phyloP scores from a whole-genome alignment of 164 flowering plant genomes.

The Magnolia sinica region DNA sequence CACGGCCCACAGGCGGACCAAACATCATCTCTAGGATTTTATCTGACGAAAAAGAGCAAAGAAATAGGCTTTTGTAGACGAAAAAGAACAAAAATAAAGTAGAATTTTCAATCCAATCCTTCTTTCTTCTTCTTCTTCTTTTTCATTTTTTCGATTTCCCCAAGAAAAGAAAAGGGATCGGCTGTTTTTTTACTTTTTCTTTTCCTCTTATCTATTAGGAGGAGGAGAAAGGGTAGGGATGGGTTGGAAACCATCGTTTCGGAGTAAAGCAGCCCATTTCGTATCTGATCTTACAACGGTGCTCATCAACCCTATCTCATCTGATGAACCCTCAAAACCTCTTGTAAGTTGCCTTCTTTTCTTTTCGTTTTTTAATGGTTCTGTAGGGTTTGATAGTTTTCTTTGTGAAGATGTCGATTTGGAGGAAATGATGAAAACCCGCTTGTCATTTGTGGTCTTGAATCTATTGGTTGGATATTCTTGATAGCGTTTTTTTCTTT shows the following conservation, averaged over 20 bases:
- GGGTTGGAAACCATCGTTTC: slow-evolving; percentile 36
- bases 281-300: slow-evolving; percentile 91
- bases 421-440: not conserved
- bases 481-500: not conserved
- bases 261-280: slow-evolving; percentile 81
- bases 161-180: not conserved
- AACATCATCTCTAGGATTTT: too few relatives aligned
- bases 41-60: too few relatives aligned
- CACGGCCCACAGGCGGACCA: too few relatives aligned
- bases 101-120: not conserved
- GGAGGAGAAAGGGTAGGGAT: slow-evolving; percentile 1
- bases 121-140: not conserved
- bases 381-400: not conserved
- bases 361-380: not conserved
- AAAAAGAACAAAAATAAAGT: not conserved
- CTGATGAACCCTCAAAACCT: slow-evolving; percentile 58
- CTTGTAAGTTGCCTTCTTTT: slow-evolving; percentile 20
- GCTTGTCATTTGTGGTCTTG: not conserved
- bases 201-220: not conserved
- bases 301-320: slow-evolving; percentile 84
- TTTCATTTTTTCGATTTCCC: too few relatives aligned
- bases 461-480: not conserved
- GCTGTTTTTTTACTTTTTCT: not conserved
- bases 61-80: too few relatives aligned
- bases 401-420: not conserved